Conservation (phyloP, 2,329 filamentous ascomycete species). For the Calonectria henricotiae region DNA sequence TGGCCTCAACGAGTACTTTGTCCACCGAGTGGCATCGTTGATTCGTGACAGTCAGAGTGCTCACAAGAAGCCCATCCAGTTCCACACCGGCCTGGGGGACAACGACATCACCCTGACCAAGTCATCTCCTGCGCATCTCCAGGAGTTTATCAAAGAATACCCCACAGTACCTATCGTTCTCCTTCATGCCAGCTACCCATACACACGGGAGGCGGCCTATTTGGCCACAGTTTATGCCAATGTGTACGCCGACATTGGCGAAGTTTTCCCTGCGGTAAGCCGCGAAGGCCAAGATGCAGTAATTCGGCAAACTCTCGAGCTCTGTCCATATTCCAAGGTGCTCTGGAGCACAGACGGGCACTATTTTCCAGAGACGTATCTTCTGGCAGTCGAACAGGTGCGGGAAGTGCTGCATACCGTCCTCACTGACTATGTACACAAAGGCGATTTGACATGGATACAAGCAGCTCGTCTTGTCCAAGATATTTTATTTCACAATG, state of each 20-base stretch:
- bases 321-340: slow-evolving; percentile 83
- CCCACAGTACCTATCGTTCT: slow-evolving; percentile 82
- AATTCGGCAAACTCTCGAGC: slow-evolving; percentile 81
- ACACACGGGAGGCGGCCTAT: slow-evolving; percentile 84
- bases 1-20: slow-evolving; percentile 79
- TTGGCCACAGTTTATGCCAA: slow-evolving; percentile 84
- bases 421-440: slow-evolving; percentile 77
- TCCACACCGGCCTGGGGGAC: slow-evolving; percentile 88
- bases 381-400: slow-evolving; percentile 81
- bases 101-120: slow-evolving; percentile 81
- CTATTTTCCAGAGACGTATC: slow-evolving; percentile 84
- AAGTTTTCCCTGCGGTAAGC: slow-evolving; percentile 86
- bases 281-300: slow-evolving; percentile 82
- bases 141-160: slow-evolving; percentile 80
- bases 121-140: slow-evolving; percentile 83
- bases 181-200: slow-evolving; percentile 87
- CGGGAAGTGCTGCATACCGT: slow-evolving; percentile 80
- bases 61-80: slow-evolving; percentile 81
- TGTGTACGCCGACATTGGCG: slow-evolving; percentile 86
- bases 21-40: slow-evolving; percentile 75
- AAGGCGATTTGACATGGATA: slow-evolving; percentile 72
- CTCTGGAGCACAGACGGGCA: slow-evolving; percentile 88
- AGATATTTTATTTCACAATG: slow-evolving; percentile 83
- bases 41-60: slow-evolving; percentile 65
- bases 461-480: slow-evolving; percentile 78